Conservation (phyloP, 2,329 filamentous ascomycete species). For the Penicillium frequentans region DNA sequence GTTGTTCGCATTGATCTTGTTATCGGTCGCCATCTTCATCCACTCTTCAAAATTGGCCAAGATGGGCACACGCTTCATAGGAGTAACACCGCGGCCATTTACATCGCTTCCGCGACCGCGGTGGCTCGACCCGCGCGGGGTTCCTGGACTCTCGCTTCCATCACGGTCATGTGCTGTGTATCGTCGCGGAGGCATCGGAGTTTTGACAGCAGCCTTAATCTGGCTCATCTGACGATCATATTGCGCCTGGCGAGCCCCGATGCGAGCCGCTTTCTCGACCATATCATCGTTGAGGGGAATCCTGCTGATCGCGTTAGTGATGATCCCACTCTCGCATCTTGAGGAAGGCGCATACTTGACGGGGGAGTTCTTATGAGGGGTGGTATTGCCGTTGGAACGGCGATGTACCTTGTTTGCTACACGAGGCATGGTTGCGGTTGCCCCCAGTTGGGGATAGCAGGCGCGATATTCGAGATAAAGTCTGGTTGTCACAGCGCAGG, state of each 20-base stretch:
- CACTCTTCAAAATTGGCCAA: slow-evolving; percentile 98
- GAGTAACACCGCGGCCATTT: slow-evolving; percentile 74
- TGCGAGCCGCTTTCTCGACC: slow-evolving; percentile 82
- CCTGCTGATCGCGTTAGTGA: slow-evolving; percentile 47
- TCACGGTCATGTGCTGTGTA: slow-evolving; percentile 39
- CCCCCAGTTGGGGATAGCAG: slow-evolving; percentile 27
- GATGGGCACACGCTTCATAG: slow-evolving; percentile 93
- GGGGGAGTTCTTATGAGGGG: slow-evolving; percentile 53
- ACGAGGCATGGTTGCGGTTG: slow-evolving; percentile 53
- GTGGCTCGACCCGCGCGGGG: slow-evolving; percentile 44
- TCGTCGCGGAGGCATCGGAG: slow-evolving; percentile 42
- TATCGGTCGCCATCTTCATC: slow-evolving; percentile 99
- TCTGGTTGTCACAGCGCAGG: slow-evolving; percentile 18
- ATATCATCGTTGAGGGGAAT: slow-evolving; percentile 96
- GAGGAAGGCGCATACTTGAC: slow-evolving; percentile 43
- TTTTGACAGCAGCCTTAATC: slow-evolving; percentile 71
- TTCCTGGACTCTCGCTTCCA: slow-evolving; percentile 49
- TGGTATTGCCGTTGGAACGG: slow-evolving; percentile 48
- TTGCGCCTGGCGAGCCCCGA: slow-evolving; percentile 82
- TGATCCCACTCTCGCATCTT: slow-evolving; percentile 1
- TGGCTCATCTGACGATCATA: slow-evolving; percentile 92
- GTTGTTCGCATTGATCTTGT: slow-evolving; percentile 97
- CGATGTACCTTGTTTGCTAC: slow-evolving; percentile 51
- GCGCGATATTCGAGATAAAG: slow-evolving; percentile 10
- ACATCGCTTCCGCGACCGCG: slow-evolving; percentile 50